Base-by-base conservation (phyloP, 1,284 basidiomycete genomes). In the Nidula niveotomentosa region DNA sequence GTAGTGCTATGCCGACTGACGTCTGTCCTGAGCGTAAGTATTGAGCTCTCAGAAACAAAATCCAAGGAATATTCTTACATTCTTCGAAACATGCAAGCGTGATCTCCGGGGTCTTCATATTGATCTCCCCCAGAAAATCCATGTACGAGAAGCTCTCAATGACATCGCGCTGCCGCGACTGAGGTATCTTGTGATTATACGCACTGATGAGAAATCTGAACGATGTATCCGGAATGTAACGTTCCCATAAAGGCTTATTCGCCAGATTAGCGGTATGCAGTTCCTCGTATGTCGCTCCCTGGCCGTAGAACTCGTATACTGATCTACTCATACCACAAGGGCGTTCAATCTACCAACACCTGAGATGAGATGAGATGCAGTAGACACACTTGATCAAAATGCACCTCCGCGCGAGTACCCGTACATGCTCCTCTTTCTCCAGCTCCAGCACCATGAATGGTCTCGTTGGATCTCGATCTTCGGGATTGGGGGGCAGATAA, bases 141-240 rank as follows among this genome's bases (percentile, higher is more conserved):
- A 98, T 94, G 70, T 94, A 98, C 1, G 80, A 74, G 69, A 98
- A 97, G 60, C 79, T 80, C 64, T 96, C 86, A 55, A 97, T 87
- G 41, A 93, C 80, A 18, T 85, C 76, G 56, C 76, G 76, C 63
- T 92, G 88, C 18, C 88, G 76, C 30, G 70, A 65, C 57, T 86
- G 82, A 1, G 87, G 81, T 10, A 96, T 85, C 2, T 84, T 84
- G 59, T 90, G 89, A 62, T 93, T 91, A 64, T 88, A 88, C 1
- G 85, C 87, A 6, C 85, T 83, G 6, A 96, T 83, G n/a, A 81
- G 70, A 68, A 96, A 91, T 61, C 87, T 90, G 78, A 94, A 96
- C 0, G 90, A 87, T 0, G 86, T 86, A 55, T 90, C 71, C 8
- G 76, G 71, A 43, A 82, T 77, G 63, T 86, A 90, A 49, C 74